phyloP scores from a whole-genome alignment of 192 early-diverging fungal genomes.

The Kappamyces sp. region DNA sequence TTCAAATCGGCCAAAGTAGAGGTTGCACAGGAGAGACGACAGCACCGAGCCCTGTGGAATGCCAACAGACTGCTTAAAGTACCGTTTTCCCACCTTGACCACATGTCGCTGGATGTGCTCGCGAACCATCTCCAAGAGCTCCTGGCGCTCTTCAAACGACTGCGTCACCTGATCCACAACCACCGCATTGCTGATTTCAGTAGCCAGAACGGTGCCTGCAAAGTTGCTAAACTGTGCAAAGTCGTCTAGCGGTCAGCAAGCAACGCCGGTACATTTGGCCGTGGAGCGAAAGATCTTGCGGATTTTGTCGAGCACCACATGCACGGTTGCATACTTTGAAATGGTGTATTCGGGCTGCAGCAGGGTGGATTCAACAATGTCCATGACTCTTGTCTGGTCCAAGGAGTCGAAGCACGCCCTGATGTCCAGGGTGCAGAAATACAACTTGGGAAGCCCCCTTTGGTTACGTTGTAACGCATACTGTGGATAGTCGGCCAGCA shows the following conservation, averaged over 20 bases:
- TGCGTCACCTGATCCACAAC: slow-evolving; percentile 60
- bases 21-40: slow-evolving; percentile 81
- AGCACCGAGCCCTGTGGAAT: slow-evolving; percentile 90
- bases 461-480: slow-evolving; percentile 7
- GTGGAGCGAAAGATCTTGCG: slow-evolving; percentile 25
- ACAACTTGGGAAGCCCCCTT: slow-evolving; percentile 36
- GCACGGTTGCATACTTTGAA: slow-evolving; percentile 53
- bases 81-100: slow-evolving; percentile 49
- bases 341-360: slow-evolving; percentile 64
- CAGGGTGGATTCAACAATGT: slow-evolving; percentile 43
- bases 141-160: slow-evolving; percentile 39
- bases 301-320: slow-evolving; percentile 26
- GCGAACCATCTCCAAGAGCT: slow-evolving; percentile 41
- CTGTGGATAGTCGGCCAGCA: slow-evolving; percentile 1
- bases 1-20: slow-evolving; percentile 77
- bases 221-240: slow-evolving; percentile 36
- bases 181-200: slow-evolving; percentile 47
- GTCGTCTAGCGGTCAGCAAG: slow-evolving; percentile 26
- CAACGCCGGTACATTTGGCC: slow-evolving; percentile 17
- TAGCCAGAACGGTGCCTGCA: slow-evolving; percentile 35
- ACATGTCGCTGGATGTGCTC: slow-evolving; percentile 65
- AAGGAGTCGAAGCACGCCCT: slow-evolving; percentile 76
- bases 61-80: slow-evolving; percentile 66
- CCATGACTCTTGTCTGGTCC: slow-evolving; percentile 59
- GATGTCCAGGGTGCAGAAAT: slow-evolving; percentile 82